phyloP scores from a whole-genome alignment of 176 grass and related monocot genomes.

The Elymus sibiricus region DNA sequence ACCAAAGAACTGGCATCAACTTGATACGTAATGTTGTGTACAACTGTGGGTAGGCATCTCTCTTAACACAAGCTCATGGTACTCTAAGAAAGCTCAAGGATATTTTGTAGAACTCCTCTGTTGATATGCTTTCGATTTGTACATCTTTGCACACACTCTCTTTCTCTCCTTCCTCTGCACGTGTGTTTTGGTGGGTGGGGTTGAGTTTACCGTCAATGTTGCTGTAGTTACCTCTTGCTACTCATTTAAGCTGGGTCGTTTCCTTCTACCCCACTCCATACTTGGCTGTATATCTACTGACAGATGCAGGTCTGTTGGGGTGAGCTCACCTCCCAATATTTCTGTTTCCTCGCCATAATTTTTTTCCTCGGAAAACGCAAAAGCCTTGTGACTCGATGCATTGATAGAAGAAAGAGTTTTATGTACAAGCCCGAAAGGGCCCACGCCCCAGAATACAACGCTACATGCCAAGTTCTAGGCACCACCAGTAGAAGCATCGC shows the following conservation, averaged over 20 bases:
- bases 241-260: not conserved
- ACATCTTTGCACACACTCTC: not conserved
- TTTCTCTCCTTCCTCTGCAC: not conserved
- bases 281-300: not conserved
- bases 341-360: not conserved
- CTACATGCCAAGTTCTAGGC: not conserved
- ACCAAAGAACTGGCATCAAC: slow-evolving; percentile 93
- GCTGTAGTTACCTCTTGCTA: not conserved
- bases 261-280: not conserved
- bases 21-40: slow-evolving; percentile 90
- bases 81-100: slow-evolving; percentile 10
- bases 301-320: not conserved
- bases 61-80: slow-evolving; percentile 25
- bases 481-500: not conserved
- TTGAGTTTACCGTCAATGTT: slow-evolving; percentile 5
- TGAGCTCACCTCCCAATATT: not conserved
- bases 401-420: too few relatives aligned
- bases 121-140: slow-evolving; percentile 21
- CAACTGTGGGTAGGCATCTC: slow-evolving; percentile 80
- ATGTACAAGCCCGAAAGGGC: not conserved
- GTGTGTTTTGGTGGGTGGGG: slow-evolving; percentile 21
- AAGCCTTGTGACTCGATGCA: not conserved
- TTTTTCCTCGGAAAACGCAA: not conserved
- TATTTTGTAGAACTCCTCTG: not conserved
- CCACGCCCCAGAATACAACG: not conserved